phyloP scores from a whole-genome alignment of 225 moss, liverwort and hornwort species.

The Climacium dendroides region DNA sequence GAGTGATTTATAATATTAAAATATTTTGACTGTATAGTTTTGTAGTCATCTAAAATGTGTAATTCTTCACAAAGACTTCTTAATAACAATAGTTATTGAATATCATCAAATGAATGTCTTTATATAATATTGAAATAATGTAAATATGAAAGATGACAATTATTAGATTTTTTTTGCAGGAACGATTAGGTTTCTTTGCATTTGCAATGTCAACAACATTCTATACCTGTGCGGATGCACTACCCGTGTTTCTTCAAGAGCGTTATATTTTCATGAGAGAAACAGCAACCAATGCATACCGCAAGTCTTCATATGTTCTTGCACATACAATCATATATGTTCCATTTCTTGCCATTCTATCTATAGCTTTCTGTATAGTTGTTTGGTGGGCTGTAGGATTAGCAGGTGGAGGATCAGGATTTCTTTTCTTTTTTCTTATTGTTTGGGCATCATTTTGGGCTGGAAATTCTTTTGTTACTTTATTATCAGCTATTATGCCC shows the following conservation, averaged over 20 bases:
- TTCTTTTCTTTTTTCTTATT: conserved; percentile 22
- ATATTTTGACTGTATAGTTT: not conserved
- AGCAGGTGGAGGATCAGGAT: conserved; percentile 52
- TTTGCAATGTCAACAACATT: conserved; percentile 77
- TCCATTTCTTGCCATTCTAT: conserved; percentile 47
- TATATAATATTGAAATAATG: not conserved
- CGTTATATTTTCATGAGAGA: conserved; percentile 87
- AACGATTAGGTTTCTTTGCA: conserved; percentile 30
- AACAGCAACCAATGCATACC: conserved; percentile 71
- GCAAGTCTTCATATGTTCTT: conserved; percentile 78
- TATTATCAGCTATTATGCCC: conserved; percentile 59
- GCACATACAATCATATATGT: conserved; percentile 65
- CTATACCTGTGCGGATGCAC: conserved; percentile 73
- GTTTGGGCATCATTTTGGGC: conserved; percentile 38
- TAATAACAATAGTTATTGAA: not conserved
- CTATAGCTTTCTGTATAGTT: conserved; percentile 40
- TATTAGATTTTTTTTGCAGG: not conserved
- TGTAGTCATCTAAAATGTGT: too few relatives aligned
- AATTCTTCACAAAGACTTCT: not conserved
- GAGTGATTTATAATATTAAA: not conserved
- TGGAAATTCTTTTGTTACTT: conserved; percentile 45
- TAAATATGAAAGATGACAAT: not conserved
- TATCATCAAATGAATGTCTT: not conserved
- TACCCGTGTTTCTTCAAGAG: conserved; percentile 79
- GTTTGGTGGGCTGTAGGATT: conserved; percentile 84